Evolutionary conservation across 148 eudicot species (phyloP), one percentile per base, ranked within the genome.

Genomic region (Polygonum aviculare): DNA sequence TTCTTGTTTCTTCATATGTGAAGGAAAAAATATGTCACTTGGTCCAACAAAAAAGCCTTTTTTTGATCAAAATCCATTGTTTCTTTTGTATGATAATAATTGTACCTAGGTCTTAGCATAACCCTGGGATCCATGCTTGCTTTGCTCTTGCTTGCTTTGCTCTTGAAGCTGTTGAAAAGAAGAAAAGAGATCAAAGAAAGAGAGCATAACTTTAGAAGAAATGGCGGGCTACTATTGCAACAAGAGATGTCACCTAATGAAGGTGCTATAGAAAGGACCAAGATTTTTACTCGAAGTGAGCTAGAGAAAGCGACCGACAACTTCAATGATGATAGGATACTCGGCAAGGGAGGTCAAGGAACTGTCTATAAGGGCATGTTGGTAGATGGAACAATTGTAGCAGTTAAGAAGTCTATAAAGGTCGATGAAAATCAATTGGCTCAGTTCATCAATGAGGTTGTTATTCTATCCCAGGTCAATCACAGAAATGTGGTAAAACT

Each of bases 381-480:
- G 75, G 39, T 12, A 4, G 75, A 73, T 6, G 57, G 57, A 8
- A 10, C 36, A 21, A 49, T 73, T 48, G 75, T 73, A 73, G 75
- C 75, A 2, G 48, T 73, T 73, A 73, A 73, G 39, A 73, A 73
- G 54, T 48, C 75, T n/a, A 73, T 10, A n/a, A 44, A 45, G 31
- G 75, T 73, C 1, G 75, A 73, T 8, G 55, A 73, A 22, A 47
- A 49, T 47, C 75, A 73, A 49, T 45, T 73, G 55, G 55, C 47
- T 26, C 75, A 73, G 19, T 73, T 73, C 75, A 73, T 73, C 57
- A 73, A 73, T 48, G 75, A 73, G 75, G 57, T 73, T 26, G 75
- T 21, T 22, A 73, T 73, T 47, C 16, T 73, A n/a, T 73, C 75
- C 21, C 55, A 49, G 33, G 19, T 73, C 57, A 73, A 73, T 31